Evolutionary conservation across 2,329 filamentous ascomycete genomes (phyloP).

Genomic region (Ophiostoma sp.): DNA sequence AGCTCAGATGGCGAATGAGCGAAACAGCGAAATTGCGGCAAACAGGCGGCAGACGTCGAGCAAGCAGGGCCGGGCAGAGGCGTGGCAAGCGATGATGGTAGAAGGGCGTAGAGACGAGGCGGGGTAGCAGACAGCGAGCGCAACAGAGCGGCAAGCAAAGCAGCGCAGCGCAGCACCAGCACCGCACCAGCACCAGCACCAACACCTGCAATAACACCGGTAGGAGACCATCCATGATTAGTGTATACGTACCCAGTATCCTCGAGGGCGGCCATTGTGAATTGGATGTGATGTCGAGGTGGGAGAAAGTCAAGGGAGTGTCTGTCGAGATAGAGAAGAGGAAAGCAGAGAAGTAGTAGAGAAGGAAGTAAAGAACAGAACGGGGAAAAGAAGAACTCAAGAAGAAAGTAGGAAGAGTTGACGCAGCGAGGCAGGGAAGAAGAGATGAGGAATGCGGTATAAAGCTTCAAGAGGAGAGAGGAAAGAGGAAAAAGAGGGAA

Average conservation of each 20-base stretch:
- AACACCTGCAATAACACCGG: neutral
- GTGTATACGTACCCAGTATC: slow-evolving; percentile 13
- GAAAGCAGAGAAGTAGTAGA: neutral
- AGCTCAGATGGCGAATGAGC: neutral
- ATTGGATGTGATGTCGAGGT: neutral
- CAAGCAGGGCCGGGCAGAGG: neutral
- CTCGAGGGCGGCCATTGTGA: slow-evolving; percentile 16
- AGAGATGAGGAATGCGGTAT: slow-evolving; percentile 3
- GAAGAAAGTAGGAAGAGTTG: slow-evolving; percentile 6
- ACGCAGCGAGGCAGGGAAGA: slow-evolving; percentile 13
- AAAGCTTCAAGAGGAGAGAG: slow-evolving; percentile 13
- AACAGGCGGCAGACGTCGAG: neutral
- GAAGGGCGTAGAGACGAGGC: neutral
- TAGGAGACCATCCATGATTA: neutral
- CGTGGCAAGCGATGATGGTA: neutral
- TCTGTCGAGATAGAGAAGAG: neutral
- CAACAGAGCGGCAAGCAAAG: slow-evolving; percentile 9
- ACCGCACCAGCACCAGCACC: neutral
- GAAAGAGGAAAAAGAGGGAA: slow-evolving; percentile 1
- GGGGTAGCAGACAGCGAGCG: slow-evolving; percentile 9
- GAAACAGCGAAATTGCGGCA: neutral
- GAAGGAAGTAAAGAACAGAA: neutral
- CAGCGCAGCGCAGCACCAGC: neutral
- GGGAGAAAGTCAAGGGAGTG: neutral
- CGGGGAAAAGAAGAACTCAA: neutral